These are phyloP conservation scores for Meira nashicola DNA, from an alignment of 1,284 basidiomycete genomes.

Conservation along the genomic window DNA sequence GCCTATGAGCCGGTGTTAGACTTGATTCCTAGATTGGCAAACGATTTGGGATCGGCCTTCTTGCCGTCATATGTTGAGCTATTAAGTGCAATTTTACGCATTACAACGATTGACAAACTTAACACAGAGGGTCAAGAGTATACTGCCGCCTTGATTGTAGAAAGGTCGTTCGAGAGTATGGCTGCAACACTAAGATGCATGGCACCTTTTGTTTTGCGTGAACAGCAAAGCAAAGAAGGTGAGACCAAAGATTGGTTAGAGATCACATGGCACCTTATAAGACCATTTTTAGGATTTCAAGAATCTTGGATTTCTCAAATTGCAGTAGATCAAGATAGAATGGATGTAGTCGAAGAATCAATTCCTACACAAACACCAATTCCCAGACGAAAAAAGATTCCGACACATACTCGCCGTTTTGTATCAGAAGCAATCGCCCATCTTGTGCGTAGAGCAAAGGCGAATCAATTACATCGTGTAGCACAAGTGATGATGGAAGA, in stretches of 20 bases:
- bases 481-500: slow-evolving; percentile 32
- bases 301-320: slow-evolving; percentile 14
- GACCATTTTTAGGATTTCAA: slow-evolving; percentile 34
- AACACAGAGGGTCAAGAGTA: slow-evolving; percentile 43
- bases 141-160: slow-evolving; percentile 44
- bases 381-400: slow-evolving; percentile 11
- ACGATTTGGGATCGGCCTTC: slow-evolving; percentile 46
- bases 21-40: slow-evolving; percentile 48
- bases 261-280: slow-evolving; percentile 35
- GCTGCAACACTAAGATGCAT: slow-evolving; percentile 45
- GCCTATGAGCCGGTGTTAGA: slow-evolving; percentile 49
- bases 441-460: slow-evolving; percentile 44
- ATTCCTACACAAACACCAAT: neutral
- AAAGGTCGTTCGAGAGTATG: slow-evolving; percentile 44
- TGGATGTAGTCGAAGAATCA: slow-evolving; percentile 1
- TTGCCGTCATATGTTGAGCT: slow-evolving; percentile 42
- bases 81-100: slow-evolving; percentile 35
- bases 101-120: slow-evolving; percentile 39
- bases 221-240: slow-evolving; percentile 13
- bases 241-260: slow-evolving; percentile 18
- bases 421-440: slow-evolving; percentile 49
- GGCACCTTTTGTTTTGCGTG: slow-evolving; percentile 37
- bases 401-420: slow-evolving; percentile 44
- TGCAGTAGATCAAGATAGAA: slow-evolving; percentile 14
- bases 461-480: slow-evolving; percentile 29